Evolutionary conservation across 1,284 basidiomycete genomes (phyloP), one percentile per base, ranked within the genome.

Genomic region (Rhizopogon parksii): DNA sequence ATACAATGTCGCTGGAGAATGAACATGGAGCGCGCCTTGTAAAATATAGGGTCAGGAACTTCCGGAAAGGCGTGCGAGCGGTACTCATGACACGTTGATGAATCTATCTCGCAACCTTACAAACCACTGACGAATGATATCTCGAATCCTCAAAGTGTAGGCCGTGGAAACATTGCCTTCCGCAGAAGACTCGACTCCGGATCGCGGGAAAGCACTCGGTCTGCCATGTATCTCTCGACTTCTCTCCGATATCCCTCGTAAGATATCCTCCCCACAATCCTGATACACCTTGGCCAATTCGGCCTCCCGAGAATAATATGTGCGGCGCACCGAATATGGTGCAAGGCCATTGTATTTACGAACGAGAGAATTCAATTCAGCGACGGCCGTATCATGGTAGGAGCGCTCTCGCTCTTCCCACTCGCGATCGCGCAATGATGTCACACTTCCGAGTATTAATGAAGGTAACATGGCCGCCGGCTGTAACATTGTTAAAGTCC

Each of bases 321-420:
- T 70, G 39, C 85, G 70, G 14, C 89, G 75, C 17, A 85, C 88
- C 9, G 81, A 72, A 57, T 85, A 86, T 3, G 89, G 90, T 8
- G 90, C 90, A 36, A 87, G 67, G 8, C 79, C 82, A 61, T 94
- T 93, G 68, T 91, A 88, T 67, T 85, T 82, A 47, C 87, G 73
- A 32, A 91, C 82, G 6, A 86, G 70, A 8, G 78, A 72, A 67
- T 94, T 93, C 30, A 93, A 68, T 57, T 90, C 82, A 24, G 73
- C 74, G 36, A 94, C 60, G 15, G 83, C 84, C 2, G 77, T 72
- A 34, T 83, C 76, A 63, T 93, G 90, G 60, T 90, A 93, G 25
- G 73, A 70, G 19, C 66, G 61, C 62, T 95, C 90, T 43, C 80
- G 76, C 8, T 67, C 67, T 59, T 88, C 81, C 92, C 92, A 95